phyloP scores from a whole-genome alignment of 2,329 filamentous ascomycete genomes.

The Lachnellula subtilissima region DNA sequence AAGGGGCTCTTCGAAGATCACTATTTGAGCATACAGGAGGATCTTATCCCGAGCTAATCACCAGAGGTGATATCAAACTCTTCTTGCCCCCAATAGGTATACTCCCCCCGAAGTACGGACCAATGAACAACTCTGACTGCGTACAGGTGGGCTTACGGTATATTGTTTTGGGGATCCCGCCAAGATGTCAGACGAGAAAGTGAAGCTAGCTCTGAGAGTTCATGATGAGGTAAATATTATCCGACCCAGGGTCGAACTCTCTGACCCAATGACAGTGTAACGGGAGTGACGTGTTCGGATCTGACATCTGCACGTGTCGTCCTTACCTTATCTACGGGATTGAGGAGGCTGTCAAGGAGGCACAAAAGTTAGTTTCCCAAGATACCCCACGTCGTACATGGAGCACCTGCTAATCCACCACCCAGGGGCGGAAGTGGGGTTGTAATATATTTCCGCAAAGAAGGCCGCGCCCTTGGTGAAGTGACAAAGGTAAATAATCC shows the following conservation, averaged over 20 bases:
- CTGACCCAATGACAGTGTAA: slow-evolving; percentile 59
- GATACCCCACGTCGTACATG: not conserved
- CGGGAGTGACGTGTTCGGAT: slow-evolving; percentile 94
- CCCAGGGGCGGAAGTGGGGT: slow-evolving; percentile 74
- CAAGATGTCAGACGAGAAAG: slow-evolving; percentile 85
- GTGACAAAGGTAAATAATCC: slow-evolving; percentile 45
- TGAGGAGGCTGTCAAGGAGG: slow-evolving; percentile 94
- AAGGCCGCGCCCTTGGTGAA: slow-evolving; percentile 89
- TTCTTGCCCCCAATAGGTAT: slow-evolving; percentile 91
- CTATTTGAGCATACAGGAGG: slow-evolving; percentile 95
- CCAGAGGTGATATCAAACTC: slow-evolving; percentile 86
- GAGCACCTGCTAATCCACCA: slow-evolving; percentile 3
- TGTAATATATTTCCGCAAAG: slow-evolving; percentile 98
- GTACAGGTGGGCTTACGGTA: slow-evolving; percentile 68
- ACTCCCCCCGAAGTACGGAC: slow-evolving; percentile 76
- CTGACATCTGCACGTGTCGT: slow-evolving; percentile 94
- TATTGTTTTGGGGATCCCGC: slow-evolving; percentile 96
- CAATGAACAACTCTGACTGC: slow-evolving; percentile 7
- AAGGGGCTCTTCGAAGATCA: slow-evolving; percentile 77
- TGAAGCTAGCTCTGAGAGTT: slow-evolving; percentile 75
- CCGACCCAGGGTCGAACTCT: slow-evolving; percentile 2
- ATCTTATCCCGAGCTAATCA: slow-evolving; percentile 95
- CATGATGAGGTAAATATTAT: slow-evolving; percentile 51
- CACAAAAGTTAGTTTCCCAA: slow-evolving; percentile 55
- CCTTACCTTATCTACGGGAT: slow-evolving; percentile 97